Evolutionary conservation across 371 early-diverging fungal genomes (phyloP).

Genomic region (Mortierella sp.): DNA sequence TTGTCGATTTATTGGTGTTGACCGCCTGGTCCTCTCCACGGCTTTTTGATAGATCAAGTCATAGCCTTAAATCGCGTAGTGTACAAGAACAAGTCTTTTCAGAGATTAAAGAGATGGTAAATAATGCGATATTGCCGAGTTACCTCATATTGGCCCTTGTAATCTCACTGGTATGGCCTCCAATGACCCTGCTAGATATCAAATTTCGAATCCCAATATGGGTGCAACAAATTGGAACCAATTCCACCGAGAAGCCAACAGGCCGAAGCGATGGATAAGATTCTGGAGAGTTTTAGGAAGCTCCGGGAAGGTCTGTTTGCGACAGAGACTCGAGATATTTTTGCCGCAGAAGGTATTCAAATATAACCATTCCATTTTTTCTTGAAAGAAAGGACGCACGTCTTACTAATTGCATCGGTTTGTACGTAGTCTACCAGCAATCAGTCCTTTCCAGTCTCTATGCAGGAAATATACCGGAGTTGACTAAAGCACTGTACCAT

Average conservation of each 20-base stretch:
- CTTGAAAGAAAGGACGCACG: neutral
- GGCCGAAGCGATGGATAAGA: slow-evolving; percentile 34
- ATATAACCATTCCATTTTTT: neutral
- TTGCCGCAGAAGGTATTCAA: slow-evolving; percentile 35
- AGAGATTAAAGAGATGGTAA: slow-evolving; percentile 57
- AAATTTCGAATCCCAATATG: slow-evolving; percentile 28
- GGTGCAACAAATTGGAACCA: slow-evolving; percentile 27
- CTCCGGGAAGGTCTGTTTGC: slow-evolving; percentile 53
- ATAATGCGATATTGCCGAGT: neutral
- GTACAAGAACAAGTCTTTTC: slow-evolving; percentile 49
- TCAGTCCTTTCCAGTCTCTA: slow-evolving; percentile 42
- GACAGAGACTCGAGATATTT: slow-evolving; percentile 33
- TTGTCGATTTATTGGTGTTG: neutral
- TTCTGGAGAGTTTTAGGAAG: slow-evolving; percentile 49
- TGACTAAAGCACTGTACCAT: slow-evolving; percentile 47
- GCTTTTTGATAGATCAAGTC: slow-evolving; percentile 34
- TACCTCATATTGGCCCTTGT: neutral
- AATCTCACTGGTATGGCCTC: neutral
- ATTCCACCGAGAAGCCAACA: slow-evolving; percentile 35
- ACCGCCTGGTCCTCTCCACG: slow-evolving; percentile 3
- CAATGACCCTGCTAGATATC: slow-evolving; percentile 23
- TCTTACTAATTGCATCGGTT: neutral
- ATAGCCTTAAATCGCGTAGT: slow-evolving; percentile 48
- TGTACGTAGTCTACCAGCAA: slow-evolving; percentile 31
- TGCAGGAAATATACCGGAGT: slow-evolving; percentile 48